Percentiles rank a stretch among this genome's conserved stretches.
These are phyloP conservation scores for Cyberlindnera mycetangii DNA, from an alignment of 805 yeast species.

Conservation along the genomic window DNA sequence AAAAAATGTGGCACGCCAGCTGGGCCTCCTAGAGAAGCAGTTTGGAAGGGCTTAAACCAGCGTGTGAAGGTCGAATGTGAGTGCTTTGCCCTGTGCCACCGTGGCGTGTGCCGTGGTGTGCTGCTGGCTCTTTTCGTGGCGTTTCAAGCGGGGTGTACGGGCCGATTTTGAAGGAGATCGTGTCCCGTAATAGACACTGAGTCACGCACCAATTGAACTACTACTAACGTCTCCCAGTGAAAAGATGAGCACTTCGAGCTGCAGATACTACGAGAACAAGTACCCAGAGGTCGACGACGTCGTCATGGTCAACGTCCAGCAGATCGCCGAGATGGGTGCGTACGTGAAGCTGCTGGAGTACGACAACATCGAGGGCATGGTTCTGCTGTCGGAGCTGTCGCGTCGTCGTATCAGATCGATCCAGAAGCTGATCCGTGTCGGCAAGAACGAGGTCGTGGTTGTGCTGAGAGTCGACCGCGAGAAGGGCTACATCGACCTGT, in stretches of 20 bases:
- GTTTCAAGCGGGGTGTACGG: background rate
- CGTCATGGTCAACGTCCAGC: conserved; percentile 98
- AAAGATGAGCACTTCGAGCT: conserved; percentile 77
- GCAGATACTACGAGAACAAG: conserved; percentile 97
- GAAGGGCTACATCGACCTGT: conserved; percentile 95
- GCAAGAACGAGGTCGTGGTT: conserved; percentile 97
- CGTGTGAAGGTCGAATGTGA: no score
- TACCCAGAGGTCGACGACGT: conserved; percentile 99
- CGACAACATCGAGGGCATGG: conserved; percentile 99
- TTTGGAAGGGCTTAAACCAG: no score
- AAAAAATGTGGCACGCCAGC: conserved; percentile 1
- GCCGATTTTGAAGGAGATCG: no score
- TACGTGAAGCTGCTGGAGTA: conserved; percentile 94
- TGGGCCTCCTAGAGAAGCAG: no score
- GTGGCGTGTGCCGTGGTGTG: no score
- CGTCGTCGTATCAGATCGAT: conserved; percentile 98
- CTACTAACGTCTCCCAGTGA: background rate
- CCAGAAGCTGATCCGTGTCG: conserved; percentile 96
- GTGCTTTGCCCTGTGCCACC: no score
- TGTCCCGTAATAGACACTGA: no score
- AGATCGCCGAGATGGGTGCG: conserved; percentile 99
- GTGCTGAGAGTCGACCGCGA: conserved; percentile 98
- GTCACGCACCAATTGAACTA: no score
- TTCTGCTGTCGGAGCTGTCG: conserved; percentile 88
- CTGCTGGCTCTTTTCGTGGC: background rate